phyloP scores from a whole-genome alignment of 148 eudicot genomes.

The Cornus florida region DNA sequence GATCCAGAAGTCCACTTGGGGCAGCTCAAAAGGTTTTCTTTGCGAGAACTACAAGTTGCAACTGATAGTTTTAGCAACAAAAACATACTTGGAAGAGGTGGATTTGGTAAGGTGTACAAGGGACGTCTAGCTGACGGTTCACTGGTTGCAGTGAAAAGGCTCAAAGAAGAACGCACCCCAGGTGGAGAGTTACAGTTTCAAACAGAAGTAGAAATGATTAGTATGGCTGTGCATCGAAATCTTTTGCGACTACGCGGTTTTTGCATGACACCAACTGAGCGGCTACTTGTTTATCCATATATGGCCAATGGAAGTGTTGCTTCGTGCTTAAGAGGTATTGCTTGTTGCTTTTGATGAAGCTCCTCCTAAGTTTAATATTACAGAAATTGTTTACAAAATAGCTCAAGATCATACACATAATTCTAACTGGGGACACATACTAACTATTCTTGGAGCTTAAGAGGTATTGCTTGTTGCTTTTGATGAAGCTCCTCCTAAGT shows the following conservation, averaged over 20 bases:
- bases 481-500: too few species aligned
- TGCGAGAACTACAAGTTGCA: constrained; percentile 50
- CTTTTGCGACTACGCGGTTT: constrained; percentile 47
- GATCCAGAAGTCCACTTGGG: constrained; percentile 56
- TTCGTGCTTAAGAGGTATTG: constrained; percentile 47
- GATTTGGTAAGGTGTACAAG: constrained; percentile 54
- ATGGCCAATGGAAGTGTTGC: constrained; percentile 55
- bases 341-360: not conserved
- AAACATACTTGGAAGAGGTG: constrained; percentile 56
- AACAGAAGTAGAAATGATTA: constrained; percentile 63
- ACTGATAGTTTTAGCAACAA: constrained; percentile 47
- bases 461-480: too few species aligned
- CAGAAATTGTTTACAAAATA: too few species aligned
- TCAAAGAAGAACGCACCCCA: constrained; percentile 49
- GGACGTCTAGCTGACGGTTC: constrained; percentile 59
- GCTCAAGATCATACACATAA: not conserved
- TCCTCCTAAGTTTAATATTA: not conserved
- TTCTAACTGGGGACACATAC: not conserved
- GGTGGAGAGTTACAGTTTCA: constrained; percentile 54
- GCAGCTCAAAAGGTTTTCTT: constrained; percentile 51
- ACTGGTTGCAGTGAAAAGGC: constrained; percentile 50
- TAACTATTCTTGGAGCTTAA: not conserved
- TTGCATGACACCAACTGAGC: constrained; percentile 54
- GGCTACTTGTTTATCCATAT: constrained; percentile 54
- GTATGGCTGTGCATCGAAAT: constrained; percentile 54